phyloP scores from a whole-genome alignment of 768 basidiomycete species.

The Porpolomopsis calyptriformis region DNA sequence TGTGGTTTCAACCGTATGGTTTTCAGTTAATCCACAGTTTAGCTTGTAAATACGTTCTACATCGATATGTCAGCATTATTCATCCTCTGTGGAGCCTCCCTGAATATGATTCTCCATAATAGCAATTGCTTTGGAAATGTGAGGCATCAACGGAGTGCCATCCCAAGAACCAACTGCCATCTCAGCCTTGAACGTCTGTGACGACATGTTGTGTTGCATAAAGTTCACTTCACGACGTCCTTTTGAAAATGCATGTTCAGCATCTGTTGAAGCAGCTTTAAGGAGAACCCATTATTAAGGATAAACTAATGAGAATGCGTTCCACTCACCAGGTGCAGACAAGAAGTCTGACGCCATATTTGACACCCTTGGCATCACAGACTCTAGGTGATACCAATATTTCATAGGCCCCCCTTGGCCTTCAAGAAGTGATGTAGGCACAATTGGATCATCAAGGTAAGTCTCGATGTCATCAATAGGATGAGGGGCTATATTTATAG shows the following conservation, averaged over 20 bases:
- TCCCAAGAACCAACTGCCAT: constrained; percentile 15
- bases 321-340: background rate
- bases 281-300: background rate
- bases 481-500: background rate
- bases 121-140: background rate
- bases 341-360: background rate
- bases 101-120: too few species aligned
- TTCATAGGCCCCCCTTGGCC: background rate
- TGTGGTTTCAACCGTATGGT: too few species aligned
- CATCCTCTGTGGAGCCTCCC: too few species aligned
- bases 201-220: constrained; percentile 17
- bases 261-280: constrained; percentile 8
- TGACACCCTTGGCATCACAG: background rate
- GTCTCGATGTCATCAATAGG: background rate
- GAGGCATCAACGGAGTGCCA: constrained; percentile 10
- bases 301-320: background rate
- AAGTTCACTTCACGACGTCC: too few species aligned
- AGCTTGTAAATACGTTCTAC: too few species aligned
- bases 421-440: background rate
- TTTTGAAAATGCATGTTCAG: constrained; percentile 17
- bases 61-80: too few species aligned
- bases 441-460: background rate
- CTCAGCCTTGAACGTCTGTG: constrained; percentile 15
- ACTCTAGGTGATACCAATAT: background rate
- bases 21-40: too few species aligned